Conservation (phyloP, 345 rosid species). For the Brassica napus region Da-Ae NC_063445.1:53625001-53625500, state of each 20-base stretch:
- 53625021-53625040: slow-evolving; percentile 86
- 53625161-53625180: slow-evolving; percentile 87
- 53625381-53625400: slow-evolving; percentile 91
- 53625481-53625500: neutral
- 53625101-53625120: slow-evolving; percentile 9
- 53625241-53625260: slow-evolving; percentile 57
- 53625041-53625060: slow-evolving; percentile 80
- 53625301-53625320: slow-evolving; percentile 59
- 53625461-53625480: slow-evolving; percentile 35
- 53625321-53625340: slow-evolving; percentile 81
- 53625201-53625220: slow-evolving; percentile 46
- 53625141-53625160: slow-evolving; percentile 83
- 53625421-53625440: slow-evolving; percentile 85
- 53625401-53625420: slow-evolving; percentile 96
- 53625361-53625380: slow-evolving; percentile 88
- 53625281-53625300: slow-evolving; percentile 32
- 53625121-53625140: slow-evolving; percentile 6
- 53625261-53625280: slow-evolving; percentile 74
- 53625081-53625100: neutral
- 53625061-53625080: slow-evolving; percentile 9
- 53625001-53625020: slow-evolving; percentile 97
- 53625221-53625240: slow-evolving; percentile 58
- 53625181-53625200: slow-evolving; percentile 63
- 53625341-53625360: slow-evolving; percentile 81
- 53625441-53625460: slow-evolving; percentile 56